Percentiles rank a stretch among this genome's conserved stretches.
These are phyloP conservation scores for Chimonanthus salicifolius DNA, from an alignment of 164 flowering plant genomes.

Conservation along the genomic window DNA sequence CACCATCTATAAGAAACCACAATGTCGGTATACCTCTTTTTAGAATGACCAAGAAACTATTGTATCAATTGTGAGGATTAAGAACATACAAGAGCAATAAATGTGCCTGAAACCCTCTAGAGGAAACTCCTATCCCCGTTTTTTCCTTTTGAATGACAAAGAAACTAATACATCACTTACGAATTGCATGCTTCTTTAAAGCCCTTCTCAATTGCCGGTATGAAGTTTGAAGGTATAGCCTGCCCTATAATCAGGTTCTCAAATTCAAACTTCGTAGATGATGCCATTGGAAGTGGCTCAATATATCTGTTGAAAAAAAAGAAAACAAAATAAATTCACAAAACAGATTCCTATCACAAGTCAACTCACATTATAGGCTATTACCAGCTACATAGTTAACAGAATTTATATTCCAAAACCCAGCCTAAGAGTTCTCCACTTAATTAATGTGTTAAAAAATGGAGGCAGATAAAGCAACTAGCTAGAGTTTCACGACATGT, in stretches of 20 bases:
- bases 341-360: neutral
- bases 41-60: too few species aligned
- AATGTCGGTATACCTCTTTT: too few species aligned
- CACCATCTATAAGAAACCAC: neutral
- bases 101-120: too few species aligned
- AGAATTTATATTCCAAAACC: neutral
- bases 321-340: neutral
- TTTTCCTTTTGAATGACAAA: too few species aligned
- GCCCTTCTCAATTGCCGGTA: conserved; percentile 98
- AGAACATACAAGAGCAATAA: too few species aligned
- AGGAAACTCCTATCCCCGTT: too few species aligned
- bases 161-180: conserved; percentile 39
- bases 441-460: neutral
- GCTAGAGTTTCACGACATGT: neutral
- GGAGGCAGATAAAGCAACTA: neutral
- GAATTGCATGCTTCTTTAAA: conserved; percentile 96
- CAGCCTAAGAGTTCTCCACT: neutral
- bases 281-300: conserved; percentile 82
- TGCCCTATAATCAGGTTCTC: conserved; percentile 92
- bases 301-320: conserved; percentile 49
- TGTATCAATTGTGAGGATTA: too few species aligned
- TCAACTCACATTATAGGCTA: neutral
- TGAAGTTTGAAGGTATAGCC: conserved; percentile 81
- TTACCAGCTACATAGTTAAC: neutral
- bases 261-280: conserved; percentile 86